phyloP scores from a whole-genome alignment of 140 eudicot genomes.

The Bidens hawaiensis region DNA sequence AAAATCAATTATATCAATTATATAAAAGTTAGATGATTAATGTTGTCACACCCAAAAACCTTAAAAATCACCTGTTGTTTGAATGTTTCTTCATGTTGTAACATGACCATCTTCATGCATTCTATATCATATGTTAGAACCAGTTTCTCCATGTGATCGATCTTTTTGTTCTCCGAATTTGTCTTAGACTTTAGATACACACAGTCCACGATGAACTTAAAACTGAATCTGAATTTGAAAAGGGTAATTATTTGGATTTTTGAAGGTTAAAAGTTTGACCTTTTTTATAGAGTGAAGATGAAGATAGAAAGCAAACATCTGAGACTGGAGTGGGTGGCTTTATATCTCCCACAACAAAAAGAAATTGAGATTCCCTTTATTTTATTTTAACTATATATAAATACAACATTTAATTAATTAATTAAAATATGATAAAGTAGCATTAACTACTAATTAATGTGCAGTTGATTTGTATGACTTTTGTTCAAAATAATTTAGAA shows the following conservation, averaged over 20 bases:
- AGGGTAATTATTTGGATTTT: constrained; percentile 4
- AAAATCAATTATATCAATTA: neutral
- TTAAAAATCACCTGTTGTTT: constrained; percentile 57
- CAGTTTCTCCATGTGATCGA: constrained; percentile 61
- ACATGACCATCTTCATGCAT: constrained; percentile 80
- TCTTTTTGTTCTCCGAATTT: too few species aligned
- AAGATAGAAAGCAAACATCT: constrained; percentile 22
- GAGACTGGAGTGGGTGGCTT: constrained; percentile 7
- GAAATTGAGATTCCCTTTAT: constrained; percentile 28
- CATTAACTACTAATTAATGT: neutral
- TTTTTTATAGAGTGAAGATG: constrained; percentile 21
- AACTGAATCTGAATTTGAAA: constrained; percentile 10
- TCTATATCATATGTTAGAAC: constrained; percentile 55
- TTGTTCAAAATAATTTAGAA: neutral
- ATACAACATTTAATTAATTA: neutral
- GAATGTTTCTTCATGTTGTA: constrained; percentile 81
- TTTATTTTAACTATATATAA: neutral
- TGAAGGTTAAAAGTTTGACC: constrained; percentile 18
- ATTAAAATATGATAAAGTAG: neutral
- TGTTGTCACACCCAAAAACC: too few species aligned
- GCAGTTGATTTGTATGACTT: neutral
- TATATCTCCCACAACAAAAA: constrained; percentile 25
- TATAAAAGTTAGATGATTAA: too few species aligned
- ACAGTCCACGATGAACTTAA: neutral
- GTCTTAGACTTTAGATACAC: too few species aligned